Base-by-base conservation (phyloP, 2,329 filamentous ascomycete genomes). In the Pyrenophora tritici-repentis region DNA sequence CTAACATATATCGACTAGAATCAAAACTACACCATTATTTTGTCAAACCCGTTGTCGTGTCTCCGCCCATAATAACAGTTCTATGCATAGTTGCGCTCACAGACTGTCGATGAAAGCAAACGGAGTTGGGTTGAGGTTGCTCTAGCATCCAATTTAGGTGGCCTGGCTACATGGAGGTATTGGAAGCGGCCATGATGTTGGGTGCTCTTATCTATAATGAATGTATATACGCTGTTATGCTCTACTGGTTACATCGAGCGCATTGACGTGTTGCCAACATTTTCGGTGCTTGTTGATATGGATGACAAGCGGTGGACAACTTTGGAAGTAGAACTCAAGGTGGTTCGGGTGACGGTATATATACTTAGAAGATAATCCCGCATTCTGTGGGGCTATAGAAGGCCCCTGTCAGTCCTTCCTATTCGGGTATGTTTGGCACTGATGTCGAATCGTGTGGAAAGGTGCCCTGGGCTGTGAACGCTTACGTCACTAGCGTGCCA, bases 141-240 rank as follows among this genome's bases (percentile, higher is more conserved):
- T 66, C 52, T 66, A 12, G 62, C 63, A 66, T 57, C 63, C 63
- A 53, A 42, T 66, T 65, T 66, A 66, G 63, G 62, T 65, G 63
- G 51, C 50, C 32, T 48, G 29, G 51, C 58, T 34, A 50, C 54
- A 63, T 41, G 49, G 53, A 44, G 26, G 51, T 47, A 36, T 51
- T 14, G 34, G 41, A 38, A 47, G 58, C 47, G 57, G 58, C 52
- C 63, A 65, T 65, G 63, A 66, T 66, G 63, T 66, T 55, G 58
- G 32, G 59, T 48, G 49, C 49, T 29, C 13, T 29, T 29, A 10
- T 29, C 3, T 13, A 10, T 29, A 20, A 5, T 10, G 8, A 29
- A 29, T 12, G 26, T 10, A 2, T 12, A 12, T 29, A 29, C 24
- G 24, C 4, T 29, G 10, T 29, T 29, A 12, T 29, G 2, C 10